A percentile compares a stretch with the other conserved stretches of the same genome.
Conservation (phyloP, 202 grass and related monocot species). For the Sporobolus alterniflorus region DNA sequence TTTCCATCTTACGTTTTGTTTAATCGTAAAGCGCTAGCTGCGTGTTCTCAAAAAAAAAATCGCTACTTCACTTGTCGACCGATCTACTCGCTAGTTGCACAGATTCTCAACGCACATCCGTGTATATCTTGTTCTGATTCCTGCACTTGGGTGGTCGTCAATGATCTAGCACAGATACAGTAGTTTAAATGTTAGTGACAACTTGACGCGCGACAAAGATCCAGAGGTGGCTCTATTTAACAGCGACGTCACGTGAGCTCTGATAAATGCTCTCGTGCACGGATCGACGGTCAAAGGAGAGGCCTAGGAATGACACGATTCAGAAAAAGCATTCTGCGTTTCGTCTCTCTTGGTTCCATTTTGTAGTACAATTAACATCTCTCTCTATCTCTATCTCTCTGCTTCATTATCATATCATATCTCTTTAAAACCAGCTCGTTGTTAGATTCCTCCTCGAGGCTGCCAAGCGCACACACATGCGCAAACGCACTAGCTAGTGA, state of each 20-base stretch:
- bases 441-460: slow-evolving; percentile 48
- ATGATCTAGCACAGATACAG: not conserved
- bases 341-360: not conserved
- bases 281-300: too few species aligned
- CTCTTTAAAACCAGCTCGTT: not conserved
- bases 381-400: too few species aligned
- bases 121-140: not conserved
- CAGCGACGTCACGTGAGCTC: slow-evolving; percentile 53
- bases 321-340: slow-evolving; percentile 35
- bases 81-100: not conserved
- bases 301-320: too few species aligned
- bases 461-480: slow-evolving; percentile 5
- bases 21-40: not conserved
- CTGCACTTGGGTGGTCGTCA: not conserved
- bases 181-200: not conserved
- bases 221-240: not conserved
- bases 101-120: not conserved
- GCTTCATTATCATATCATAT: slow-evolving; percentile 15
- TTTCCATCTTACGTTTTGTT: not conserved
- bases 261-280: slow-evolving; percentile 31
- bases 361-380: too few species aligned
- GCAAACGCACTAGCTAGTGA: slow-evolving; percentile 1
- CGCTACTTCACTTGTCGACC: not conserved
- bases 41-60: not conserved
- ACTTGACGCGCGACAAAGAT: not conserved